Evolutionary conservation across 176 grass and related monocot species (phyloP).

Genomic region (Echinochloa phyllopogon): DNA sequence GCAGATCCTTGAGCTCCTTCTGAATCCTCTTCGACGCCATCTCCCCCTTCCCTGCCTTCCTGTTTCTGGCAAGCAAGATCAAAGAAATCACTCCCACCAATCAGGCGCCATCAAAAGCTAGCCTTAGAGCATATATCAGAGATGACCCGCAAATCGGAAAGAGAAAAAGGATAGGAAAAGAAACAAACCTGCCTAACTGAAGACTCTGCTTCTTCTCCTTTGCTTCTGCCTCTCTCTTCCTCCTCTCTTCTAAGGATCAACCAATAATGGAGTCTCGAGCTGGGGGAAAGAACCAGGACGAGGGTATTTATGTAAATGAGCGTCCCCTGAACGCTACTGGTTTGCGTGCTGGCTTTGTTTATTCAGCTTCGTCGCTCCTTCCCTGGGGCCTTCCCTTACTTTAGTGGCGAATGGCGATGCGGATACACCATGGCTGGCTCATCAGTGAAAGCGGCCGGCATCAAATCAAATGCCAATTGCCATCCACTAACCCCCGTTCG

Average conservation of each 20-base stretch:
- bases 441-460: constrained; percentile 28
- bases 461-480: constrained; percentile 49
- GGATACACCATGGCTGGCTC: constrained; percentile 27
- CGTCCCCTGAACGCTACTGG: constrained; percentile 30
- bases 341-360: constrained; percentile 53
- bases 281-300: constrained; percentile 20
- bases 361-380: constrained; percentile 21
- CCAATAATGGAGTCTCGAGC: constrained; percentile 43
- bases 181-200: constrained; percentile 20
- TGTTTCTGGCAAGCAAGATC: constrained; percentile 14
- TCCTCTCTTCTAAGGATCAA: constrained; percentile 38
- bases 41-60: neutral
- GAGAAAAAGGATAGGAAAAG: too few relatives aligned
- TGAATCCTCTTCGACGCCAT: constrained; percentile 91
- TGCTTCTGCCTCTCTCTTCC: constrained; percentile 20
- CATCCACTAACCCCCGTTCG: constrained; percentile 34
- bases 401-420: constrained; percentile 23
- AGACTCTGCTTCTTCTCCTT: neutral
- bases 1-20: constrained; percentile 89
- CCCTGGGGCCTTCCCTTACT: constrained; percentile 41
- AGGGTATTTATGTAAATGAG: constrained; percentile 53
- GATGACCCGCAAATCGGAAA: neutral
- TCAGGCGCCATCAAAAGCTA: neutral
- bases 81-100: constrained; percentile 25
- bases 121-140: neutral